A percentile compares a stretch with the other conserved stretches of the same genome.
phyloP scores from a whole-genome alignment of 345 rosid species.

The Tarenaya hassleriana region DNA sequence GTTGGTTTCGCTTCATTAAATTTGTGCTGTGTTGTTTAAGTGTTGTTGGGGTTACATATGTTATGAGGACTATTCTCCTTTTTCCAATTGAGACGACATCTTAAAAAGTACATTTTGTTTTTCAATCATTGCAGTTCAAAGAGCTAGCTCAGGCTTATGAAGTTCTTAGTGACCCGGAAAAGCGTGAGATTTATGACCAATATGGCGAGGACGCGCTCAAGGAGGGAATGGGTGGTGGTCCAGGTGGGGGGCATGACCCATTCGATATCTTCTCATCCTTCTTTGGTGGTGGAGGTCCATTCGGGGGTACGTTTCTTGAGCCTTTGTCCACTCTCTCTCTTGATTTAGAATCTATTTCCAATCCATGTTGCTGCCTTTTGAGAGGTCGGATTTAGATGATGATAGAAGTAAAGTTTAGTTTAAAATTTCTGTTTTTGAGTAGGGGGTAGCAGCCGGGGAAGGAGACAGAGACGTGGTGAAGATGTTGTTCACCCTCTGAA shows the following conservation, averaged over 20 bases:
- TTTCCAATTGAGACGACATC: not conserved
- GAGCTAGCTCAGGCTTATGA: conserved; percentile 91
- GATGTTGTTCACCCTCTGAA: conserved; percentile 85
- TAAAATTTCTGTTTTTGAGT: conserved; percentile 11
- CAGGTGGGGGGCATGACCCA: conserved; percentile 60
- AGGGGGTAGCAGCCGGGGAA: conserved; percentile 76
- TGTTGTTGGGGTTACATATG: not conserved
- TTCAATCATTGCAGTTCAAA: conserved; percentile 53
- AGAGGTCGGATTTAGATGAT: not conserved
- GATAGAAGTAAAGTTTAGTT: not conserved
- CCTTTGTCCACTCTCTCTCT: not conserved
- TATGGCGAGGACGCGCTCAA: conserved; percentile 88
- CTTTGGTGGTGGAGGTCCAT: conserved; percentile 65
- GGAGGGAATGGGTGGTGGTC: conserved; percentile 89
- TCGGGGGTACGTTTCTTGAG: conserved; percentile 39
- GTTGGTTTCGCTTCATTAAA: not conserved
- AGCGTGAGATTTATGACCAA: conserved; percentile 77
- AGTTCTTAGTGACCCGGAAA: conserved; percentile 79
- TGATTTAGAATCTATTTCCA: not conserved
- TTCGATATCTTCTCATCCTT: conserved; percentile 79
- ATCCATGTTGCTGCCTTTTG: not conserved
- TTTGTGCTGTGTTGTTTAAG: conserved; percentile 4
- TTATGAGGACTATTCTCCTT: not conserved
- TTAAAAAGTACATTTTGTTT: no score
- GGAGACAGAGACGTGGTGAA: conserved; percentile 91